Percentiles rank a stretch among this genome's conserved stretches.
These are phyloP conservation scores for Quercus aquifolioides DNA, from an alignment of 306 rosid genomes.

Conservation along the genomic window DNA sequence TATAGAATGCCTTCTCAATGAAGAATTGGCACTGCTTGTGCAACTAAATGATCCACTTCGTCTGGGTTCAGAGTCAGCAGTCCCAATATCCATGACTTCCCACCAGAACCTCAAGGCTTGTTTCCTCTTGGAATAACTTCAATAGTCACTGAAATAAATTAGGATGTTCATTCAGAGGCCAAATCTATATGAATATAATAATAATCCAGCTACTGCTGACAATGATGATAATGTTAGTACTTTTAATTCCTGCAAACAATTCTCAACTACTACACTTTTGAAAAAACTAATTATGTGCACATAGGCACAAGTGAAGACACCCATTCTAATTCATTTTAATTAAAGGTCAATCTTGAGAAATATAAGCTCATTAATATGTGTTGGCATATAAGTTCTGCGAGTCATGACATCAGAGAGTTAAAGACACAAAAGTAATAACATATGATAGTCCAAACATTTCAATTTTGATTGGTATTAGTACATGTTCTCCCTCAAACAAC, in stretches of 20 bases:
- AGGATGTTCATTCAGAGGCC: background rate
- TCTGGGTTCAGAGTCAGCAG: slow-evolving; percentile 13
- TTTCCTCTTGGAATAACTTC: slow-evolving; percentile 23
- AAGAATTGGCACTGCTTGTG: slow-evolving; percentile 41
- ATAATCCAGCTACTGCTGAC: slow-evolving; percentile 2
- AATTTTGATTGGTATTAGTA: background rate
- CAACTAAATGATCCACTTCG: slow-evolving; percentile 25
- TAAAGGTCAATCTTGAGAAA: background rate
- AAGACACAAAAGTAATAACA: background rate
- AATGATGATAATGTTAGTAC: background rate
- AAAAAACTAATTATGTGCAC: background rate
- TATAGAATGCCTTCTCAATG: slow-evolving; percentile 52
- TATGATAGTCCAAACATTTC: background rate
- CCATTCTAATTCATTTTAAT: background rate
- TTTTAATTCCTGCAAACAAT: background rate
- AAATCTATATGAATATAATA: background rate
- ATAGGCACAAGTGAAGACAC: background rate
- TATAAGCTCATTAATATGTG: background rate
- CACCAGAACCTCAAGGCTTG: slow-evolving; percentile 15
- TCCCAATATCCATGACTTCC: slow-evolving; percentile 34
- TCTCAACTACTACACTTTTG: background rate
- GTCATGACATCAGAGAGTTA: background rate
- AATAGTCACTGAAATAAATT: background rate
- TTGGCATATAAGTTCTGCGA: background rate
- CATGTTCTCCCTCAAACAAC: background rate